A percentile compares a stretch with the other conserved stretches of the same genome.
Evolutionary conservation across 805 yeast species (phyloP).

Genomic region (Hanseniaspora nectarophila): DNA sequence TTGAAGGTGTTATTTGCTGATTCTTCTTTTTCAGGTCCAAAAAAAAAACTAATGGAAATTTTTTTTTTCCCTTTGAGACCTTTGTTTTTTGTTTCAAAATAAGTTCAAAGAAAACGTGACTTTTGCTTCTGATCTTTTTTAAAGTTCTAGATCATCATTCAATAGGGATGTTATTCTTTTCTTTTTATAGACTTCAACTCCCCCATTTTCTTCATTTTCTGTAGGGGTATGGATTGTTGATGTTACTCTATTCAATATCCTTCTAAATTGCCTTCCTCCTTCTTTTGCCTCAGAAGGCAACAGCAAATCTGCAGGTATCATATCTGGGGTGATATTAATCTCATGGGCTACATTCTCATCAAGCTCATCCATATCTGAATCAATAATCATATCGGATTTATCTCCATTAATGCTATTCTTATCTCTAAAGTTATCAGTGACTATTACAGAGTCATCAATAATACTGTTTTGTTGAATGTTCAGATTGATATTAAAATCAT

Average conservation of each 20-base stretch:
- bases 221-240: not conserved
- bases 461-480: not conserved
- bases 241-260: not conserved
- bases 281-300: not conserved
- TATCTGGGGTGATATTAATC: not conserved
- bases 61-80: no score
- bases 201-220: not conserved
- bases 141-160: not conserved
- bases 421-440: not conserved
- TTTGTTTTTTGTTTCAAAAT: no score
- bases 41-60: not conserved
- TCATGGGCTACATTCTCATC: not conserved
- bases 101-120: no score
- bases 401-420: not conserved
- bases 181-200: not conserved
- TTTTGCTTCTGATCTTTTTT: not conserved
- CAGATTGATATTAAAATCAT: not conserved
- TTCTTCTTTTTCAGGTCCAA: not conserved
- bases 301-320: not conserved
- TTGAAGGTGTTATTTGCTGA: not conserved
- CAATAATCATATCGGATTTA: not conserved
- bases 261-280: not conserved
- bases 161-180: slow-evolving; percentile 2
- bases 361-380: not conserved
- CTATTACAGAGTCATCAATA: not conserved